phyloP scores from a whole-genome alignment of 352 stramenopile genomes.

The Pythium graminicola region DNA sequence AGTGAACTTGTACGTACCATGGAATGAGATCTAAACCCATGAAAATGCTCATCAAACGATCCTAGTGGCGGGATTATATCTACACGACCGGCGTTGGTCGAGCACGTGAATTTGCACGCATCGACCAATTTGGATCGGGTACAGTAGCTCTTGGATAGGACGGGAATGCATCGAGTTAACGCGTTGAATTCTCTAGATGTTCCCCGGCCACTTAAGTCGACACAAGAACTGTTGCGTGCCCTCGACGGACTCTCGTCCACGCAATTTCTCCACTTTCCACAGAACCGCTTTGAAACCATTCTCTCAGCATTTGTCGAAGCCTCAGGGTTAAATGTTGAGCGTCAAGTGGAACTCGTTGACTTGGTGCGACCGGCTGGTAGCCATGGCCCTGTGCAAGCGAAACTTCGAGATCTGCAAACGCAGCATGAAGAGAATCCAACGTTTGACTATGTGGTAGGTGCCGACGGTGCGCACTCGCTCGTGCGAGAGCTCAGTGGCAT shows the following conservation, averaged over 20 bases:
- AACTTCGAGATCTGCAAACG: slow-evolving; percentile 29
- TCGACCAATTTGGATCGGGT: slow-evolving; percentile 77
- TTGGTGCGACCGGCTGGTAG: slow-evolving; percentile 20
- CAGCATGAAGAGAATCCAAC: slow-evolving; percentile 32
- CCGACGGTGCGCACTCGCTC: slow-evolving; percentile 87
- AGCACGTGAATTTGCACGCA: slow-evolving; percentile 58
- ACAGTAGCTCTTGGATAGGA: slow-evolving; percentile 4
- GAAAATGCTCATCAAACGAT: not conserved
- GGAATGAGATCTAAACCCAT: too few species aligned
- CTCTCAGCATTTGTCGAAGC: slow-evolving; percentile 47
- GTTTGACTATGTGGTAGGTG: slow-evolving; percentile 85
- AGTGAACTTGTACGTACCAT: slow-evolving; percentile 57
- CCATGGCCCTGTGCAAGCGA: slow-evolving; percentile 24
- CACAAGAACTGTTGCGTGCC: slow-evolving; percentile 31
- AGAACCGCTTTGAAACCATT: slow-evolving; percentile 76
- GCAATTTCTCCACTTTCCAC: slow-evolving; percentile 80
- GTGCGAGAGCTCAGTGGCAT: slow-evolving; percentile 69
- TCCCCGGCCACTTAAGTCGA: slow-evolving; percentile 25
- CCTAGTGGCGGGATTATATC: slow-evolving; percentile 79
- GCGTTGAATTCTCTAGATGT: slow-evolving; percentile 49
- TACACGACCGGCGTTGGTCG: slow-evolving; percentile 72
- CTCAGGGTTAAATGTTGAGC: slow-evolving; percentile 42
- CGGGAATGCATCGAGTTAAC: too few species aligned
- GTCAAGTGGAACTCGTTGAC: slow-evolving; percentile 47
- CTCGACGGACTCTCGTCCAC: slow-evolving; percentile 54